Percentiles rank a stretch among this genome's conserved stretches.
Conservation (phyloP, 345 rosid genomes). For the Sisymbrium irio region DNA sequence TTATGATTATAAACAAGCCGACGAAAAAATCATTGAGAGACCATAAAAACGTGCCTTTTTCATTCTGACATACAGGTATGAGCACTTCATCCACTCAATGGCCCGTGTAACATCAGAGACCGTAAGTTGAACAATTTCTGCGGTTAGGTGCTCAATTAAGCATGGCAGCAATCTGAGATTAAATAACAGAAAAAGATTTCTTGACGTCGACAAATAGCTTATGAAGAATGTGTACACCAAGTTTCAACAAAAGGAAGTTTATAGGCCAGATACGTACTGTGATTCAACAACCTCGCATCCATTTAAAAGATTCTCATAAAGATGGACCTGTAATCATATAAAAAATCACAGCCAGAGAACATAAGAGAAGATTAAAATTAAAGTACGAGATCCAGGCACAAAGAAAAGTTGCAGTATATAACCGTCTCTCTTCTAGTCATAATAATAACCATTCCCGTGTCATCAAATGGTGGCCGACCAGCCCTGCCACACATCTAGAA, state of each 20-base stretch:
- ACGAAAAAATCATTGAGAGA: neutral
- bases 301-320: slow-evolving; percentile 85
- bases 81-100: slow-evolving; percentile 98
- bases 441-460: slow-evolving; percentile 84
- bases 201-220: neutral
- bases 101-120: slow-evolving; percentile 79
- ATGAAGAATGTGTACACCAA: neutral
- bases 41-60: slow-evolving; percentile 59
- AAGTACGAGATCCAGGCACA: slow-evolving; percentile 8
- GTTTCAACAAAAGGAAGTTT: slow-evolving; percentile 13
- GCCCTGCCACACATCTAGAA: slow-evolving; percentile 97
- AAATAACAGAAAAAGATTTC: neutral
- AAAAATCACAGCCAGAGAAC: slow-evolving; percentile 14
- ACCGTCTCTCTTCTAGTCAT: slow-evolving; percentile 99
- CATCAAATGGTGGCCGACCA: slow-evolving; percentile 98
- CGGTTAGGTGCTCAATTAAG: slow-evolving; percentile 88
- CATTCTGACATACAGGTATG: slow-evolving; percentile 86
- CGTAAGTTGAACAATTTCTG: slow-evolving; percentile 95
- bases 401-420: slow-evolving; percentile 27
- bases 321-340: slow-evolving; percentile 63
- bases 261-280: slow-evolving; percentile 54
- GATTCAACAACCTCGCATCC: slow-evolving; percentile 98
- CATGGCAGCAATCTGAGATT: slow-evolving; percentile 80
- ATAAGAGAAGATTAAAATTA: neutral
- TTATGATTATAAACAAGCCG: neutral